These are phyloP conservation scores for Schizonepeta tenuifolia DNA, from an alignment of 257 asterid species.

Conservation along the genomic window DNA sequence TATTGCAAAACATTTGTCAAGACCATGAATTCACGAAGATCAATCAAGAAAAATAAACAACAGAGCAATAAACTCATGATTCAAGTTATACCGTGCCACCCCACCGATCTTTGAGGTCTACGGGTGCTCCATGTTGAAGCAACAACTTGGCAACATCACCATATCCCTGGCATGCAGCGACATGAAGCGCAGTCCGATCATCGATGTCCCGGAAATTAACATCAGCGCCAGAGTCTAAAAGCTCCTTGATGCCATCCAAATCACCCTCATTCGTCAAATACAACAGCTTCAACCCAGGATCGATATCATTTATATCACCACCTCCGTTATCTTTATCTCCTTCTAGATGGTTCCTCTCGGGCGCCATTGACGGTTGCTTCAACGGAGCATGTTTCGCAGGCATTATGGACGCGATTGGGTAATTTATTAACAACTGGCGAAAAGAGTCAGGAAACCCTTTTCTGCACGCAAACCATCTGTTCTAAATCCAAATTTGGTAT, in stretches of 20 bases:
- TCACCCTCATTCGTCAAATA: slow-evolving; percentile 84
- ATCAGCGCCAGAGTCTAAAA: slow-evolving; percentile 65
- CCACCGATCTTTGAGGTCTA: slow-evolving; percentile 85
- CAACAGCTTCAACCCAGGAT: slow-evolving; percentile 82
- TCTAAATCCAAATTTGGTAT: slow-evolving; percentile 17
- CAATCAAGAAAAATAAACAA: background rate
- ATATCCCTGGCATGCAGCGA: slow-evolving; percentile 92
- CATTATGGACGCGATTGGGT: slow-evolving; percentile 46
- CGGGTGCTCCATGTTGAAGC: slow-evolving; percentile 64
- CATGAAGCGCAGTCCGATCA: slow-evolving; percentile 85
- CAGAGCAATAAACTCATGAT: slow-evolving; percentile 13
- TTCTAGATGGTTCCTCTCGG: slow-evolving; percentile 52
- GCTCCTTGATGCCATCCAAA: slow-evolving; percentile 81
- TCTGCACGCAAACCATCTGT: slow-evolving; percentile 8
- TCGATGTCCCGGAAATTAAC: slow-evolving; percentile 86
- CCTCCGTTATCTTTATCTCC: slow-evolving; percentile 43
- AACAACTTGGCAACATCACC: slow-evolving; percentile 63
- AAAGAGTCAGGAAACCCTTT: slow-evolving; percentile 6
- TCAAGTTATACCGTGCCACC: slow-evolving; percentile 84
- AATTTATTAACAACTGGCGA: background rate
- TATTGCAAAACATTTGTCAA: background rate
- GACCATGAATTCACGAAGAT: background rate
- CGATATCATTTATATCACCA: slow-evolving; percentile 54
- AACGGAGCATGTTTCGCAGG: slow-evolving; percentile 51
- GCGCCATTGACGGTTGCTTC: slow-evolving; percentile 92